phyloP scores from a whole-genome alignment of 1,284 basidiomycete species.

The Puccinia triticina region DNA sequence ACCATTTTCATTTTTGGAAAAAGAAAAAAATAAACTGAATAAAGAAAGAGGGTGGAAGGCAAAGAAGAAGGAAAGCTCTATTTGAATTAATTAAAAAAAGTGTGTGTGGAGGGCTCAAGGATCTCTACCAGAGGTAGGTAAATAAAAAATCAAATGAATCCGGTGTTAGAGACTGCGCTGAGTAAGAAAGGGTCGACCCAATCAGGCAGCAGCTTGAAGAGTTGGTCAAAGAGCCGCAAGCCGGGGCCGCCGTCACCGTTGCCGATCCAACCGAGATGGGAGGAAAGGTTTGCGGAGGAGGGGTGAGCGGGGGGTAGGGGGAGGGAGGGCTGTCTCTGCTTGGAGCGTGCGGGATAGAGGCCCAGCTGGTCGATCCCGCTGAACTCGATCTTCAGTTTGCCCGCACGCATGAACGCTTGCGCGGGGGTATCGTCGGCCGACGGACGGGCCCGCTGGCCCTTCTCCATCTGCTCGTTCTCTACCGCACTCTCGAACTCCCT shows the following conservation, averaged over 20 bases:
- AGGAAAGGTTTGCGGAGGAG: not conserved
- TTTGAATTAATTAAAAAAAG: not conserved
- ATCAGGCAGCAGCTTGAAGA: constrained; percentile 24
- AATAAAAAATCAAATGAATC: constrained; percentile 37
- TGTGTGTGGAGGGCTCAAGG: too few relatives aligned
- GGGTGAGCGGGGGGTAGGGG: not conserved
- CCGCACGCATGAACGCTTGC: not conserved
- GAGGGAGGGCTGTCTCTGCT: not conserved
- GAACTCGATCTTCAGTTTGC: constrained; percentile 39
- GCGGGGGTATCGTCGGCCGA: constrained; percentile 54
- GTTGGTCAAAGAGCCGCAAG: constrained; percentile 21
- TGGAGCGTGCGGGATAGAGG: constrained; percentile 41
- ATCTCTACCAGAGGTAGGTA: too few relatives aligned
- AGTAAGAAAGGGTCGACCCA: constrained; percentile 49
- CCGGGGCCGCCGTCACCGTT: constrained; percentile 36
- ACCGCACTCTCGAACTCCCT: constrained; percentile 56
- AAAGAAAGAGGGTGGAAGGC: too few relatives aligned
- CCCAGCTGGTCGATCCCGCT: constrained; percentile 48
- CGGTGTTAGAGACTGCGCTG: constrained; percentile 42
- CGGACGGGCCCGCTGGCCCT: constrained; percentile 51
- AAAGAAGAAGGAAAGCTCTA: not conserved
- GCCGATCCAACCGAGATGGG: constrained; percentile 26
- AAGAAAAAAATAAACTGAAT: not conserved
- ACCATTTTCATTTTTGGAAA: not conserved
- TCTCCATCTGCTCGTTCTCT: constrained; percentile 54